Evolutionary conservation across 1,284 basidiomycete genomes (phyloP).

Genomic region (Ganoderma resinaceum): DNA sequence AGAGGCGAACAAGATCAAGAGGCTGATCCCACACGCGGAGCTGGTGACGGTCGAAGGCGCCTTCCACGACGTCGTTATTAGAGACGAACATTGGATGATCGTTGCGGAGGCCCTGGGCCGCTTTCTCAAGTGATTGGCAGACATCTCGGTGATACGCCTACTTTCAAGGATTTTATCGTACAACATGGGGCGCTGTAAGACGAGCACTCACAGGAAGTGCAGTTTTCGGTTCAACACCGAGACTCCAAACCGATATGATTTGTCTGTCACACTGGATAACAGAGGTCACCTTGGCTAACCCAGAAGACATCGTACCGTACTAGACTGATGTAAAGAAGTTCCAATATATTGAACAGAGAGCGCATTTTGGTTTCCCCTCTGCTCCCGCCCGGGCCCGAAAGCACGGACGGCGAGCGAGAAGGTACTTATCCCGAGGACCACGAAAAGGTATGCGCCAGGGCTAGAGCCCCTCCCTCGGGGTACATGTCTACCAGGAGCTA

Average conservation of each 20-base stretch:
- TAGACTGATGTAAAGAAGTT: not conserved
- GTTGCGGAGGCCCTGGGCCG: constrained; percentile 47
- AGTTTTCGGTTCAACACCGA: not conserved
- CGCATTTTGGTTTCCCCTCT: constrained; percentile 4
- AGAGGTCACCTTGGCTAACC: not conserved
- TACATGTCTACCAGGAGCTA: not conserved
- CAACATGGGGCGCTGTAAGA: no score
- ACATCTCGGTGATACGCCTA: not conserved
- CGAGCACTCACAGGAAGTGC: no score
- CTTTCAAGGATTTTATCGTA: not conserved
- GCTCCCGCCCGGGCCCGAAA: not conserved
- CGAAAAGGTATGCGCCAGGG: constrained; percentile 4
- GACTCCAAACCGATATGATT: not conserved
- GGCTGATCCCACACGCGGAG: constrained; percentile 57
- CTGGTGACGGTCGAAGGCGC: constrained; percentile 65
- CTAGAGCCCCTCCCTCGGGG: not conserved
- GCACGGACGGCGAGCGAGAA: not conserved
- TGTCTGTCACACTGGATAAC: not conserved
- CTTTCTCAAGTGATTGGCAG: constrained; percentile 41
- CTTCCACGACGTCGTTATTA: constrained; percentile 50
- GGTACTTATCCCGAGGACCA: constrained; percentile 4
- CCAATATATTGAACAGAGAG: not conserved
- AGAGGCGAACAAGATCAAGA: constrained; percentile 60
- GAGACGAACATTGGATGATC: constrained; percentile 59
- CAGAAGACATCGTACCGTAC: no score